Percentiles rank a stretch among this genome's conserved stretches.
phyloP scores from a whole-genome alignment of 2,329 filamentous ascomycete genomes.

The Sporothrix schenckii region DNA sequence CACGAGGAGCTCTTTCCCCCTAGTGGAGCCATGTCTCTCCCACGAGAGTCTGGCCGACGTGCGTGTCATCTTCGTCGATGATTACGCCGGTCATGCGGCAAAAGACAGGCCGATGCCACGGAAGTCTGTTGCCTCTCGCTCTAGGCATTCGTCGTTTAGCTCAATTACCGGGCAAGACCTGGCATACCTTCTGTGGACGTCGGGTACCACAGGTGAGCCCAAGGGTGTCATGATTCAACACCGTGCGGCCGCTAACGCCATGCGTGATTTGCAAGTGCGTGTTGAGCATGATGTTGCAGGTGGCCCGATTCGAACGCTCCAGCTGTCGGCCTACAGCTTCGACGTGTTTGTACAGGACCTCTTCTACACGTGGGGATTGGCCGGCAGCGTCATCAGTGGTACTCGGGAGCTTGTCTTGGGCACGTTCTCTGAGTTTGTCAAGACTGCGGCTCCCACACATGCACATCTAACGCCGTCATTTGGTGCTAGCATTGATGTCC shows the following conservation, averaged over 20 bases:
- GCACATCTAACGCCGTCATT: constrained; percentile 33
- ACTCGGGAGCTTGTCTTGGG: constrained; percentile 59
- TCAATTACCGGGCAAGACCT: constrained; percentile 44
- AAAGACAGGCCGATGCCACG: background rate
- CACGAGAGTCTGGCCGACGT: background rate
- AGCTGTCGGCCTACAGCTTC: constrained; percentile 47
- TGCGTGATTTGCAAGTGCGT: constrained; percentile 42
- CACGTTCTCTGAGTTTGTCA: constrained; percentile 50
- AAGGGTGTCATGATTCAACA: constrained; percentile 64
- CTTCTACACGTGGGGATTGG: constrained; percentile 53
- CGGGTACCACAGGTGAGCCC: constrained; percentile 60
- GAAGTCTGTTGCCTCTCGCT: background rate
- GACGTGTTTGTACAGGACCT: constrained; percentile 62
- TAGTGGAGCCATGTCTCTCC: constrained; percentile 6
- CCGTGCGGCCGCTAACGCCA: constrained; percentile 44
- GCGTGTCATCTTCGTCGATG: constrained; percentile 40
- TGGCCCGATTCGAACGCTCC: constrained; percentile 42
- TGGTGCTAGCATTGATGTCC: constrained; percentile 30
- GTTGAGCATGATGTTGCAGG: constrained; percentile 41
- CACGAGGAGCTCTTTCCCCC: constrained; percentile 34
- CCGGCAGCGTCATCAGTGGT: constrained; percentile 60
- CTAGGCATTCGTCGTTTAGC: background rate
- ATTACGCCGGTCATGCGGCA: constrained; percentile 35
- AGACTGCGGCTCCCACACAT: constrained; percentile 53
- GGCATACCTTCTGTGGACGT: constrained; percentile 59